Base-by-base conservation (phyloP, 306 rosid species). In the Pterocarpus macrocarpus region DNA sequence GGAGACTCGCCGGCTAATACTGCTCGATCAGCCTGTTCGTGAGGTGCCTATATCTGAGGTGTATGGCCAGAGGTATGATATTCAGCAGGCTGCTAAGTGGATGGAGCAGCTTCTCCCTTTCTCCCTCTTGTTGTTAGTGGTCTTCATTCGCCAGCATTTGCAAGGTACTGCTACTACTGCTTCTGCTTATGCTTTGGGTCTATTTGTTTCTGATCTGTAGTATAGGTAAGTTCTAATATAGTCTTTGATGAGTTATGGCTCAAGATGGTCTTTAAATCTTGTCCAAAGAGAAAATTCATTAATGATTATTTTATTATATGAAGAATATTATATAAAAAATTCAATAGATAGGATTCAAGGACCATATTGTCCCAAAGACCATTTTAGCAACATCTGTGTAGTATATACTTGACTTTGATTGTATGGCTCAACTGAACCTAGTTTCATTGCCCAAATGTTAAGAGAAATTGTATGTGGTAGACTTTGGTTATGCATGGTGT, bases 131-230 rank as follows among this genome's bases (percentile, higher is more conserved):
- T 66, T 95, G 83, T 76, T 93, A 76, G 78, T 90, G 12, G 96
- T 93, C 57, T 93, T 95, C 89, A 90, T 93, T 75, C 97, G 97
- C 39, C 94, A 91, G 87, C 97, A 95, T 82, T 90, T 93, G 85
- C 91, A 88, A 90, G 98, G 99, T 95, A 84, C 59, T 22, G 28
- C 28, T 22, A 22, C 28, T 22, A 22, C 28, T 22, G 28, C 28
- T 22, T 22, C 28, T 22, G 28, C 28, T 22, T 22, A 22, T 22
- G 28, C 28, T 22, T 22, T 22, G 28, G 28, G 28, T 22, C 28
- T 22, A 22, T 22, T 22, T 22, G 28, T 22, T 22, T 22, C 28
- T 22, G 28, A 22, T 22, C 0, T 22, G 28, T 22, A 43, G 6
- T 43, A 43, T 43, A 6, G n/a, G n/a, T n/a, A n/a, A n/a, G n/a